Conservation (phyloP, 305 asterid species). For the Withania somnifera region DNA sequence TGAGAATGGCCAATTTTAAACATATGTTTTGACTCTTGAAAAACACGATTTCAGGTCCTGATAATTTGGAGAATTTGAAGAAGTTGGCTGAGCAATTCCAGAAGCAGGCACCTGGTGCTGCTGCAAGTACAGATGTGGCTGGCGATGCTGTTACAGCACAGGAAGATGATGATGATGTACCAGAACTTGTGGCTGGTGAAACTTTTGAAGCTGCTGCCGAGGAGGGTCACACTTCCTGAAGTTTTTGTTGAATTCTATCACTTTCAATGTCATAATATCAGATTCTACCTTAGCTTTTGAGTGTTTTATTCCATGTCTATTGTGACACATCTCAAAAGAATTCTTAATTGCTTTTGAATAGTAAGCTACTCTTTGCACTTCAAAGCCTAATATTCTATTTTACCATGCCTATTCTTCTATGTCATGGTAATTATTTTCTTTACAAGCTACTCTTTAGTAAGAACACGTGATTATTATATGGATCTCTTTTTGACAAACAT, state of each 20-base stretch:
- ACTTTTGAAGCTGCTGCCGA: constrained; percentile 76
- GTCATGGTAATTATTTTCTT: background rate
- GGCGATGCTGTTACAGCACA: constrained; percentile 15
- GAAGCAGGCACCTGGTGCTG: constrained; percentile 50
- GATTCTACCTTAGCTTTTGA: constrained; percentile 5
- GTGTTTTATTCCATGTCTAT: constrained; percentile 9
- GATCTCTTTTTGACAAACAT: background rate
- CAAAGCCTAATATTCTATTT: background rate
- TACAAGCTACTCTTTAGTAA: background rate
- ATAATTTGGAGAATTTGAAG: constrained; percentile 77
- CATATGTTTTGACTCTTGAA: background rate
- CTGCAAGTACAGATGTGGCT: constrained; percentile 8
- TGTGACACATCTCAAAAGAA: constrained; percentile 5
- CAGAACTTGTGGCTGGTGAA: constrained; percentile 57
- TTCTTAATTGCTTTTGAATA: constrained; percentile 5
- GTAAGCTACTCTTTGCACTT: background rate
- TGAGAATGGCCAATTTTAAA: background rate
- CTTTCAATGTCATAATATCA: background rate
- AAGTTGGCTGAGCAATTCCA: constrained; percentile 71
- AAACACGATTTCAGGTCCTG: constrained; percentile 48
- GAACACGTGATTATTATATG: background rate
- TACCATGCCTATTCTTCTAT: background rate
- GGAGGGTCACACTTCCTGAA: constrained; percentile 30
- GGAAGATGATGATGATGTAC: constrained; percentile 68
- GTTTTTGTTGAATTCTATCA: background rate